phyloP scores from a whole-genome alignment of 2,329 filamentous ascomycete species.

The Cladosporium sp. region DNA sequence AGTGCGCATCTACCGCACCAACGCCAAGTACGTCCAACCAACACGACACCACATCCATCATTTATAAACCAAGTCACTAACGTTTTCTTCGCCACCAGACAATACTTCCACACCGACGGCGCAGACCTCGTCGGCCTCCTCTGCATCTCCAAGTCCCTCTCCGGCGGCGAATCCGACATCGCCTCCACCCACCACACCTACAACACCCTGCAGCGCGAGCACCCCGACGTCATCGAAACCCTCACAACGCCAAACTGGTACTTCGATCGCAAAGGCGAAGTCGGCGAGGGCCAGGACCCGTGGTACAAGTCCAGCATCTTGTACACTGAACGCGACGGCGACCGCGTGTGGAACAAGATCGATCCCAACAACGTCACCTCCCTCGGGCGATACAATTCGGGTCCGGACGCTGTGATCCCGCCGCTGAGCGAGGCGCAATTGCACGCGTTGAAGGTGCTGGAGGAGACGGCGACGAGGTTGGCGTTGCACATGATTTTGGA shows the following conservation, averaged over 20 bases:
- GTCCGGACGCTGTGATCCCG: slow-evolving; percentile 67
- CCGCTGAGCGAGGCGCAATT: slow-evolving; percentile 66
- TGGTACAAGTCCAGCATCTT: slow-evolving; percentile 72
- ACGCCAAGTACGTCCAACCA: slow-evolving; percentile 50
- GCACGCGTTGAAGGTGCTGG: slow-evolving; percentile 66
- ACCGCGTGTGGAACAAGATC: slow-evolving; percentile 77
- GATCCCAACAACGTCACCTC: slow-evolving; percentile 83
- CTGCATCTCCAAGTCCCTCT: slow-evolving; percentile 72
- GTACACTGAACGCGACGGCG: slow-evolving; percentile 68
- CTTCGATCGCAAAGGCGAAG: slow-evolving; percentile 85
- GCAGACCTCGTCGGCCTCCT: slow-evolving; percentile 79
- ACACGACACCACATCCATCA: neutral
- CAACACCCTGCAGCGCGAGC: slow-evolving; percentile 71
- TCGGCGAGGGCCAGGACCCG: slow-evolving; percentile 68
- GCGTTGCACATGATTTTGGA: slow-evolving; percentile 80
- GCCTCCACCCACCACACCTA: slow-evolving; percentile 76
- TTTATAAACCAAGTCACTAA: neutral
- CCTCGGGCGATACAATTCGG: slow-evolving; percentile 69
- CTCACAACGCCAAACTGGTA: slow-evolving; percentile 80
- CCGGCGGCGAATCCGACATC: slow-evolving; percentile 80
- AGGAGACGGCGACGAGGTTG: slow-evolving; percentile 69
- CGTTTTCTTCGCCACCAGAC: slow-evolving; percentile 48
- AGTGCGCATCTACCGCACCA: slow-evolving; percentile 84
- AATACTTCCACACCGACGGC: slow-evolving; percentile 83
- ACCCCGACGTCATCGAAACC: slow-evolving; percentile 72